phyloP scores from a whole-genome alignment of 768 basidiomycete species.

The Multifurca ochricompacta region DNA sequence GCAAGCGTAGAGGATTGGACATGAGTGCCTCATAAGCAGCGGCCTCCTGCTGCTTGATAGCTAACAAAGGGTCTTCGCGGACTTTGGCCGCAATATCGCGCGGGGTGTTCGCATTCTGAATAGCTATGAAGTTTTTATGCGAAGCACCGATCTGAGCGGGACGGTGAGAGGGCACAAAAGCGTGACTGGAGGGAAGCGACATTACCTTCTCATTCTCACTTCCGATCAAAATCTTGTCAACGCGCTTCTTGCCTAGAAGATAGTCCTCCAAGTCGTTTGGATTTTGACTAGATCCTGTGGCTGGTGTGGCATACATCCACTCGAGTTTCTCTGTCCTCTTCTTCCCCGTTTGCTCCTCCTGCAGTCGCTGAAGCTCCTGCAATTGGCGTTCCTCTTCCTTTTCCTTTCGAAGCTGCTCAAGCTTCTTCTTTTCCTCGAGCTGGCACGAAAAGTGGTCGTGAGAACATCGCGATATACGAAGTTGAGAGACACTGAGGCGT shows the following conservation, averaged over 20 bases:
- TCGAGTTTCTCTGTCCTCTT: conserved; percentile 91
- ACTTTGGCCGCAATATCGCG: conserved; percentile 91
- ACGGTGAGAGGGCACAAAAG: conserved; percentile 16
- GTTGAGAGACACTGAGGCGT: conserved; percentile 27
- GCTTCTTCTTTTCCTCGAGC: conserved; percentile 98
- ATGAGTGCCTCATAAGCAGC: conserved; percentile 81
- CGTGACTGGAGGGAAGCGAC: conserved; percentile 17
- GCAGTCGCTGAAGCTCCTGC: conserved; percentile 90
- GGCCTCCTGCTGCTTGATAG: conserved; percentile 97
- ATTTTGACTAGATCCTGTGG: conserved; percentile 79
- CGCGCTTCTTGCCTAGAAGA: conserved; percentile 92
- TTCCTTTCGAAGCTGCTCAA: conserved; percentile 94
- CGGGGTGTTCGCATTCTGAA: conserved; percentile 86
- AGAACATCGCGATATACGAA: background rate
- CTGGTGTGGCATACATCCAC: conserved; percentile 99
- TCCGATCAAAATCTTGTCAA: conserved; percentile 89
- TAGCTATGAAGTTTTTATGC: conserved; percentile 89
- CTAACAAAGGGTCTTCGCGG: conserved; percentile 93
- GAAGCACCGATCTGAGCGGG: conserved; percentile 62
- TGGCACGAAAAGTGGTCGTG: conserved; percentile 28
- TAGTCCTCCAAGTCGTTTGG: conserved; percentile 94
- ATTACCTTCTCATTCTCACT: conserved; percentile 84
- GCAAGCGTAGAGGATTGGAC: conserved; percentile 77
- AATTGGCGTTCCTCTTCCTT: conserved; percentile 96
- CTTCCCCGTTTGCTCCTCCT: conserved; percentile 93